Evolutionary conservation across 1,284 basidiomycete genomes (phyloP).

Genomic region (Cryptococcus jaspeensis): DNA sequence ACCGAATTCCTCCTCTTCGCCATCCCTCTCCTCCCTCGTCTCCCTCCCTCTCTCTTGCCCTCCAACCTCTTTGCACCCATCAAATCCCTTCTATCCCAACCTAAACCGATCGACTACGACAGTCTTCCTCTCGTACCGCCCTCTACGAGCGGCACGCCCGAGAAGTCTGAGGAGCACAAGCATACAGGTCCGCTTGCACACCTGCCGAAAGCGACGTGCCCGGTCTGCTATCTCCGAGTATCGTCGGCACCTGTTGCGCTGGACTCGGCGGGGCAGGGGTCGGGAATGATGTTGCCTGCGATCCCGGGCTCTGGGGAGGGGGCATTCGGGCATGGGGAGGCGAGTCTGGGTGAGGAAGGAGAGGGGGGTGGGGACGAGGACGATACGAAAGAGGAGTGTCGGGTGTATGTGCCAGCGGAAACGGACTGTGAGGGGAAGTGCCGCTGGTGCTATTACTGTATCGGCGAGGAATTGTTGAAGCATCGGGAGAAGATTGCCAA

Average conservation of each 20-base stretch:
- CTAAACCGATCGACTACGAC: conserved; percentile 31
- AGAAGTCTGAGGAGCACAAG: conserved; percentile 6
- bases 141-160: neutral
- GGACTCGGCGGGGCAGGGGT: conserved; percentile 20
- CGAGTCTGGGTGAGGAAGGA: neutral
- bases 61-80: conserved; percentile 50
- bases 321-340: conserved; percentile 11
- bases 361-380: neutral
- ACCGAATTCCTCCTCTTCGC: conserved; percentile 96
- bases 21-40: conserved; percentile 73
- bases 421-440: conserved; percentile 61
- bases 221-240: conserved; percentile 51
- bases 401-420: conserved; percentile 45
- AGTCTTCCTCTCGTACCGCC: conserved; percentile 20
- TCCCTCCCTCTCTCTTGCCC: conserved; percentile 58
- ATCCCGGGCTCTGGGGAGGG: conserved; percentile 7
- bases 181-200: conserved; percentile 43
- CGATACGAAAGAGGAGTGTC: conserved; percentile 33
- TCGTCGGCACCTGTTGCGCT: conserved; percentile 28
- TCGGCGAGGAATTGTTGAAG: conserved; percentile 71
- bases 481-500: conserved; percentile 14
- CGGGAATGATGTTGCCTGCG: conserved; percentile 27
- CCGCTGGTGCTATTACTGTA: conserved; percentile 82
- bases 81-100: conserved; percentile 24
- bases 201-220: conserved; percentile 48